phyloP scores from a whole-genome alignment of 768 basidiomycete species.

The Pholiota molesta region DNA sequence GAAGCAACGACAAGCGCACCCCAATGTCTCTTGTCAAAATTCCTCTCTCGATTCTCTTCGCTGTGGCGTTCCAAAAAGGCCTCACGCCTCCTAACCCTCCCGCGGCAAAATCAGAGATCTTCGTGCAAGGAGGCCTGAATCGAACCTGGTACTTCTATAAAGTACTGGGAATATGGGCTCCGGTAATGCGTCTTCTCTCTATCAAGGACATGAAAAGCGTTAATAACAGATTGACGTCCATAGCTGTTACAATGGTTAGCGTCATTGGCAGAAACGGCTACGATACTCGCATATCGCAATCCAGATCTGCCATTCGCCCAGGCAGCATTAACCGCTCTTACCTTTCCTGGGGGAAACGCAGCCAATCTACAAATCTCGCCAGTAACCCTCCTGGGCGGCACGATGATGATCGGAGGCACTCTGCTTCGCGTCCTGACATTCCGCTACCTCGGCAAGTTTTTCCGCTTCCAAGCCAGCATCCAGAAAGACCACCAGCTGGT shows the following conservation, averaged over 20 bases:
- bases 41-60: background rate
- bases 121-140: constrained; percentile 2
- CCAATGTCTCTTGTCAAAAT: constrained; percentile 7
- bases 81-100: constrained; percentile 5
- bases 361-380: constrained; percentile 6
- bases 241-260: background rate
- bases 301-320: constrained; percentile 9
- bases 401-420: constrained; percentile 14
- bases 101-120: background rate
- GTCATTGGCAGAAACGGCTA: background rate
- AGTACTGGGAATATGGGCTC: constrained; percentile 21
- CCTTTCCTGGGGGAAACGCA: constrained; percentile 11
- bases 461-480: constrained; percentile 48
- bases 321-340: constrained; percentile 3
- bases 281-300: constrained; percentile 12
- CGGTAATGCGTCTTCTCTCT: background rate
- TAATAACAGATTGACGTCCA: background rate
- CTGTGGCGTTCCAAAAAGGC: background rate
- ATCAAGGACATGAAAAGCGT: background rate
- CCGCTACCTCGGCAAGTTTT: constrained; percentile 30
- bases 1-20: too few relatives aligned
- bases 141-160: constrained; percentile 1
- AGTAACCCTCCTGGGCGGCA: constrained; percentile 7
- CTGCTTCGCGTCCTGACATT: constrained; percentile 13
- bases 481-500: constrained; percentile 44